Percentiles rank a stretch among this genome's conserved stretches.
Conservation (phyloP, 2,329 filamentous ascomycete genomes). For the Furcasterigmium sp. region DNA sequence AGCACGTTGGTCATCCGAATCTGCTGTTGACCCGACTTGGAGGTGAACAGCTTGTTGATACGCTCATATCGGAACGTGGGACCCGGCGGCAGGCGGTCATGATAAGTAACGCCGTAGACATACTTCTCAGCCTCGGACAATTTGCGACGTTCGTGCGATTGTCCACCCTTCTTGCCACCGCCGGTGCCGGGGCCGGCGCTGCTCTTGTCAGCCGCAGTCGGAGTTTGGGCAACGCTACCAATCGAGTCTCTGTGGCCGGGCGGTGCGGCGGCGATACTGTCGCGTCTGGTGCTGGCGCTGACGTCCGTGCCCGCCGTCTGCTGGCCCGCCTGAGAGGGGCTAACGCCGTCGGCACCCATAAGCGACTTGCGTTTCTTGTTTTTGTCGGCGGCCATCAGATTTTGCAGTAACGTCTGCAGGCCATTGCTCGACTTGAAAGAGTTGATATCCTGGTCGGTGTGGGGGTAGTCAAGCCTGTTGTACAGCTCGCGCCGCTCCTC, state of each 20-base stretch:
- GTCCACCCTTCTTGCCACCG: constrained; percentile 45
- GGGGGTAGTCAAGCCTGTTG: constrained; percentile 77
- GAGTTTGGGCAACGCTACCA: constrained; percentile 23
- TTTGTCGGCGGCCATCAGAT: constrained; percentile 77
- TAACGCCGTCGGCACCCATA: constrained; percentile 52
- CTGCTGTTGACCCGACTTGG: constrained; percentile 72
- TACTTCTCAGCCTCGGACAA: constrained; percentile 71
- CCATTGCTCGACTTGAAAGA: constrained; percentile 78
- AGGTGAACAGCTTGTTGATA: constrained; percentile 71
- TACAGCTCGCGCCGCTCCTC: constrained; percentile 85
- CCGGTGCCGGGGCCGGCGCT: too few relatives aligned
- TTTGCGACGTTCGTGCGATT: constrained; percentile 55
- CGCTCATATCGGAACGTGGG: constrained; percentile 86
- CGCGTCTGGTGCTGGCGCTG: constrained; percentile 31
- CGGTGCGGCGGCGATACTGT: constrained; percentile 46
- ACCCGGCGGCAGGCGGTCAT: constrained; percentile 79
- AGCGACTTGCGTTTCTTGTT: constrained; percentile 80
- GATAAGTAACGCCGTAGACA: constrained; percentile 77
- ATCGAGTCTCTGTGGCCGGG: constrained; percentile 20
- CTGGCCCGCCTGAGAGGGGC: constrained; percentile 32
- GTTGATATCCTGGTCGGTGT: constrained; percentile 62
- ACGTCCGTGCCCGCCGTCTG: constrained; percentile 27
- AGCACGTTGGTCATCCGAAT: constrained; percentile 69
- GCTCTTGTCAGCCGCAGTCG: constrained; percentile 18
- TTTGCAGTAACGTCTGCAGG: constrained; percentile 74